Evolutionary conservation across 805 yeast genomes (phyloP), one percentile per base, ranked within the genome.

Genomic region (Zygotorulaspora sp.): DNA sequence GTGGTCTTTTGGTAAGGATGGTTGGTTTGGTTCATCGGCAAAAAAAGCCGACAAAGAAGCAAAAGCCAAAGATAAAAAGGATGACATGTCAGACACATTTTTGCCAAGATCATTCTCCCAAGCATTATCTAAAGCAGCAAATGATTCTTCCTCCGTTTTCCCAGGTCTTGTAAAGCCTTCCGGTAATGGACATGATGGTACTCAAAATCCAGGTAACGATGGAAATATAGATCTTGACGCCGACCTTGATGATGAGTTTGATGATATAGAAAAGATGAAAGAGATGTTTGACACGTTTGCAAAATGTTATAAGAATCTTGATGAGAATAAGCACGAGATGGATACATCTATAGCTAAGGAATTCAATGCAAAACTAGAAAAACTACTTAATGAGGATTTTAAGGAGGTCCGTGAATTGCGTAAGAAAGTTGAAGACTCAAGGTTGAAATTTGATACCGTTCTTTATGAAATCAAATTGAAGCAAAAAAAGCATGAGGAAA

Each of bases 31-130:
- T 7, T 40, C 48, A 16, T 32, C 44, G 11, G 32, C 28, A 18
- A 41, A 45, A 22, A 45, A 39, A 12, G 22, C 33, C 9, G 41
- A 42, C 10, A 30, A 35, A 11, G 40, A 38, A 9, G 6, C 15
- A 13, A 34, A 36, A 9, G 19, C 38, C 10, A 29, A 31, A 22
- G 33, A 30, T 6, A 19, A 31, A 15, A 32, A 44, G 15, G 26
- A 27, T 3, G 35, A 32, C 7, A 25, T 36, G 12, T 28, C 37
- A 3, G 42, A 42, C 11, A 35, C 48, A 15, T 49, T 50, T 10
- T 58, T 77, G 25, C 87, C 88, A 40, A 80, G 80, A 63, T 83
- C 92, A 2, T 76, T 84, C 55, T 74, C 80, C 25, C 87, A 84
- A 41, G 86, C 83, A 41, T 69, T 83, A 41, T 65, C 81, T 7